Evolutionary conservation across 805 yeast genomes (phyloP), one percentile per base, ranked within the genome.

Genomic region (Priceomyces fermenticarens): DNA sequence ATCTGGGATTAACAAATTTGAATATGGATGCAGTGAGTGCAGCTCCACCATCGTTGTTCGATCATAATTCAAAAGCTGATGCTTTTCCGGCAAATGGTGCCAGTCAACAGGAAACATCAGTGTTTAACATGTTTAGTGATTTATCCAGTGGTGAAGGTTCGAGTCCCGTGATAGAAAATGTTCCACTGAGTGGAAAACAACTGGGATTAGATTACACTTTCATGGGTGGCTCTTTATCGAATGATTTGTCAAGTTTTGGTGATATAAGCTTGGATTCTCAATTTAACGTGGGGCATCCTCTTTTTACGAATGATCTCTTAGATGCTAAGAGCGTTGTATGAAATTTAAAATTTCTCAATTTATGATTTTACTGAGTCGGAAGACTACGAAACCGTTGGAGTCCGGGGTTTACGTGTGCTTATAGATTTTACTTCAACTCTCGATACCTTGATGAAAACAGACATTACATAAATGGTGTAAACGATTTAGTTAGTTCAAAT

Each of bases 1-100:
- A 32, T 20, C 34, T 12, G n/a, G 23, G 11, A 10, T 11, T 32
- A 16, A 6, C 35, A 6, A 14, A n/a, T 6, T 11, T 11, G 17
- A 14, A 12, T 12, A 11, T 16, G 16, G 23, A 32, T n/a, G 13
- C 35, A 14, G 13, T 16, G 13, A 25, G 17, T n/a, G 16, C 30
- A 13, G 30, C 17, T 16, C 36, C 46, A 17, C 33, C 48, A 5
- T 41, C 45, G 2, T 32, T 46, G 12, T 46, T 46, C 23, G 40
- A 42, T 26, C 49, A 46, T 28, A 13, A 35, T 13, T 43, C 30
- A n/a, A 35, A 30, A 27, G 12, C 29, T 10, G 42, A 41, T 8
- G 40, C 31, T 12, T 12, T 17, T 2, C 26, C 12, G 10, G 10
- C 11, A 23, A n/a, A 20, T 20, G 25, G 25, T 20, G 8, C 25